These are phyloP conservation scores for Schizochytrium sp. DNA, from an alignment of 108 stramenopile genomes.

Conservation along the genomic window DNA sequence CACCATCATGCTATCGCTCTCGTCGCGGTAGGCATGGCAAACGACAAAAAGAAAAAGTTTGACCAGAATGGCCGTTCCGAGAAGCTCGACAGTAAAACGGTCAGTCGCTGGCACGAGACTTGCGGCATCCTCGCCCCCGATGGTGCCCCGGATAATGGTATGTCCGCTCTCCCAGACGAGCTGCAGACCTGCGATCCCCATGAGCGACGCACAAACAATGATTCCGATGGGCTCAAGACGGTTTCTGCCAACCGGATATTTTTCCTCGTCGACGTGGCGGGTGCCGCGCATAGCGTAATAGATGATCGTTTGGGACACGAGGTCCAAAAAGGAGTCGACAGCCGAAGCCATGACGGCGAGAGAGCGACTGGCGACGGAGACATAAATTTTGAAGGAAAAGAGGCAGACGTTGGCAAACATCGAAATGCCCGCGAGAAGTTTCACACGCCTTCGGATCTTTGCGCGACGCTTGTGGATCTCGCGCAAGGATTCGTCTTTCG, in stretches of 20 bases:
- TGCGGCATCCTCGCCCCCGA: constrained; percentile 28
- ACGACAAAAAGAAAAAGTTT: constrained; percentile 58
- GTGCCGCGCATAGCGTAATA: not conserved
- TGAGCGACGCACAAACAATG: constrained; percentile 77
- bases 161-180: constrained; percentile 58
- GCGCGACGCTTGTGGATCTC: not conserved
- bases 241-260: constrained; percentile 78
- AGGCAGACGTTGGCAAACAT: constrained; percentile 71
- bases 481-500: not conserved
- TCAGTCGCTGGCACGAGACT: constrained; percentile 26
- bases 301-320: constrained; percentile 71
- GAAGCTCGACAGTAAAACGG: not conserved
- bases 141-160: constrained; percentile 37
- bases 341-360: constrained; percentile 77
- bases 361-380: constrained; percentile 62
- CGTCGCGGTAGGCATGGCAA: constrained; percentile 33
- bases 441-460: not conserved
- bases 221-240: constrained; percentile 85
- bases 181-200: constrained; percentile 83
- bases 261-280: constrained; percentile 58
- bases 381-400: constrained; percentile 62
- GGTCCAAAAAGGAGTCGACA: constrained; percentile 76
- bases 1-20: not conserved
- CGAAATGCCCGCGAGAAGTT: constrained; percentile 28
- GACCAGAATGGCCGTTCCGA: constrained; percentile 58